These are phyloP conservation scores for Blumeria graminis DNA, from an alignment of 2,329 filamentous ascomycete species.

Conservation along the genomic window DNA sequence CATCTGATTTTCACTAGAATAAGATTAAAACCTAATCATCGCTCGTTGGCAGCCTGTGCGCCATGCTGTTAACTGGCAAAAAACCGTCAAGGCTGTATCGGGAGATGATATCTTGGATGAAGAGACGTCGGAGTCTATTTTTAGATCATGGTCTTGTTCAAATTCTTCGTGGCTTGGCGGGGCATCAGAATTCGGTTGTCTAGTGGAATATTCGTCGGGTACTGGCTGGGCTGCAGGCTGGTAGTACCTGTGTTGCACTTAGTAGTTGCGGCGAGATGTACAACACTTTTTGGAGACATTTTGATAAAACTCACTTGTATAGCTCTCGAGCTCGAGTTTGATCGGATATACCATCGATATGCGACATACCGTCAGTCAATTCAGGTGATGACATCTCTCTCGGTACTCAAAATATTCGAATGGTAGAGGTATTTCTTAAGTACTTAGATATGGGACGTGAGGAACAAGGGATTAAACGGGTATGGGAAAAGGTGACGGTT, in stretches of 20 bases:
- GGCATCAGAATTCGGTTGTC: neutral
- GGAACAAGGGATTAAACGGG: too few relatives aligned
- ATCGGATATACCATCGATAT: constrained; percentile 13
- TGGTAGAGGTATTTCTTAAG: too few relatives aligned
- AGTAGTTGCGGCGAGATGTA: constrained; percentile 1
- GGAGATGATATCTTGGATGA: constrained; percentile 15
- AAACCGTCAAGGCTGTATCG: constrained; percentile 22
- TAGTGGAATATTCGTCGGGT: constrained; percentile 1
- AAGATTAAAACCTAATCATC: constrained; percentile 18
- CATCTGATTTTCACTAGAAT: neutral
- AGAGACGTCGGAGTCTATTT: constrained; percentile 10
- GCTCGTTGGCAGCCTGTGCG: constrained; percentile 22
- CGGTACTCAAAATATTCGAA: too few relatives aligned
- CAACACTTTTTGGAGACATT: neutral
- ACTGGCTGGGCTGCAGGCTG: constrained; percentile 8
- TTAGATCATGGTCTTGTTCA: constrained; percentile 4
- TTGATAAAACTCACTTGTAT: constrained; percentile 13
- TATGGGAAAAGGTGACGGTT: too few relatives aligned
- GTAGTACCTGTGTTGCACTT: constrained; percentile 10
- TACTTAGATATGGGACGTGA: too few relatives aligned
- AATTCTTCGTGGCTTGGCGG: neutral
- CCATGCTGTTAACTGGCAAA: constrained; percentile 25
- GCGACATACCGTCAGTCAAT: constrained; percentile 5
- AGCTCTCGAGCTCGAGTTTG: constrained; percentile 13
- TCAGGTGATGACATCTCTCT: neutral